Evolutionary conservation across 140 eudicot species (phyloP), one percentile per base, ranked within the genome.

Genomic region (Senecio squalidus): DNA sequence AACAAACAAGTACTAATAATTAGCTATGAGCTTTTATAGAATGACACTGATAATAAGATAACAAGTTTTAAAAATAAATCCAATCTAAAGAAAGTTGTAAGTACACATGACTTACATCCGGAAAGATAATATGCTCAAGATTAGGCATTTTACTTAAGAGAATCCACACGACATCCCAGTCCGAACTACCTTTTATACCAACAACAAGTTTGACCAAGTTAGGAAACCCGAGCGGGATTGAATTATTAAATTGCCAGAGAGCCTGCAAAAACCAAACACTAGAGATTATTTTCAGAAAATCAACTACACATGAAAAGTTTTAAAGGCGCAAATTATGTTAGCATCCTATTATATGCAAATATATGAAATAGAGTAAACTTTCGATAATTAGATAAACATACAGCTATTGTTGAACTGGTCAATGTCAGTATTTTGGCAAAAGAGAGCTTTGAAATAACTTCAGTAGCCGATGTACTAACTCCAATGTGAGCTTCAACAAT

Each of bases 111-210:
- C 57, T 51, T 51, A 51, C 34, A 24, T 51, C 3, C 21, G 13
- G 40, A 50, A 69, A 49, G 21, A 55, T 69, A 51, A 51, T 59
- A 49, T 60, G 68, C 62, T 69, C 75, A 27, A 69, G 62, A 69
- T 59, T 59, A 18, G 75, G 75, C 75, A 60, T 69, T 2, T 16
- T 40, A 4, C 60, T 4, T 47, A 69, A 15, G 36, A 69, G 31
- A 49, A 9, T 3, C 1, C 25, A 47, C 27, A 69, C 36, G 52
- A 38, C 25, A 49, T 28, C 5, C 75, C 68, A 60, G 36, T 46
- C 34, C 33, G 20, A 11, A 58, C 1, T 17, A 39, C 52, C 17
- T 20, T 58, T 47, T 2, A 58, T 13, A 24, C 64, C 67, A 26
- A 51, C 14, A 4, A 3, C 57, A 51, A 51, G 57, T 25, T 51